phyloP scores from a whole-genome alignment of 345 rosid genomes.

The Raphanus raphanistrum region DNA sequence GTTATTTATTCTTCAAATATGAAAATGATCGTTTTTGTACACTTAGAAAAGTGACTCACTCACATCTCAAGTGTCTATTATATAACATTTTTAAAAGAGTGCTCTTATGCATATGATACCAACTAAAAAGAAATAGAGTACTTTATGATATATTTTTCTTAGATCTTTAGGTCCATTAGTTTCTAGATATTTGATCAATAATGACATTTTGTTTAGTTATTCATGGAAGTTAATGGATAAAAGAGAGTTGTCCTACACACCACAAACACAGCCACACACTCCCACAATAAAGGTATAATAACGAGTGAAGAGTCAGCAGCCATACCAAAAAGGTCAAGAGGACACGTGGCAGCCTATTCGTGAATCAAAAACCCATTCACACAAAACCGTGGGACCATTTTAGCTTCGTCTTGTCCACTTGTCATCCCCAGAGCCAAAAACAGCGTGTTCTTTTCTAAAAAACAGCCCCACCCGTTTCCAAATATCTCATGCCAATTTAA shows the following conservation, averaged over 20 bases:
- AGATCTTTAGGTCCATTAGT: not conserved
- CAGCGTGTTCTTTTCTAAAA: not conserved
- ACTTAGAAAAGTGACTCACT: not conserved
- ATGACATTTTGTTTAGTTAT: not conserved
- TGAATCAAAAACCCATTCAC: not conserved
- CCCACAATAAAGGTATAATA: not conserved
- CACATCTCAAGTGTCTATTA: not conserved
- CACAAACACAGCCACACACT: conserved; percentile 13
- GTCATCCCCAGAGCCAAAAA: not conserved
- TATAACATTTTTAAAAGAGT: not conserved
- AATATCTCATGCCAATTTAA: not conserved
- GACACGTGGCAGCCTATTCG: not conserved
- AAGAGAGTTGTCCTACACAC: not conserved
- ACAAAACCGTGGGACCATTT: not conserved
- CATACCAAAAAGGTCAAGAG: not conserved
- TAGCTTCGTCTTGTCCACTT: not conserved
- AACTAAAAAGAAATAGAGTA: not conserved
- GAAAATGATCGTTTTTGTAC: not conserved
- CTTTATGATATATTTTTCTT: not conserved
- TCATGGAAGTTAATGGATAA: not conserved
- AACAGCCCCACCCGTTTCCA: not conserved
- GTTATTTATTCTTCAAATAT: not conserved
- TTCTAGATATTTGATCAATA: not conserved
- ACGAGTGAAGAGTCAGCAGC: not conserved
- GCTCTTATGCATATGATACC: not conserved